Evolutionary conservation across 192 early-diverging fungal species (phyloP), one percentile per base, ranked within the genome.

Genomic region (Lunasporangiospora selenospora): DNA sequence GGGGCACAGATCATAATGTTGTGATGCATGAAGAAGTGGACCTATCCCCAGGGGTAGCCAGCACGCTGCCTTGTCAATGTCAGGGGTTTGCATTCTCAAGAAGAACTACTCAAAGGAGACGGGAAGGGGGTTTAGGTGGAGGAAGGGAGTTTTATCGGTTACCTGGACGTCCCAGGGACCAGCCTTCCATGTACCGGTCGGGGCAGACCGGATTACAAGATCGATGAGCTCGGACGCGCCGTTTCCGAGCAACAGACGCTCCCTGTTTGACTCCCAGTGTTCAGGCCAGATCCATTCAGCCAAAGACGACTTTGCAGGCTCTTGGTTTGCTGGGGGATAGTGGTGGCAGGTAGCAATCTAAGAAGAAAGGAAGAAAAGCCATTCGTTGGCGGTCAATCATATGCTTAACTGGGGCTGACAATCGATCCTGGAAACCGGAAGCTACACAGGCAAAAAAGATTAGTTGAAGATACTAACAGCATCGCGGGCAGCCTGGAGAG

Each of bases 171-270:
- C 78, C 85, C 90, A 93, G 23, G 92, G 92, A 2, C 93, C 91
- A 15, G 89, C 87, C 66, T 92, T 92, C 93, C 93, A 95, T 7
- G 89, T 82, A 33, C 90, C 90, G 6, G 80, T 54, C 16, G 89
- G 86, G 1, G 92, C 90, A 65, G 84, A 82, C 58, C 93, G 85
- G 58, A 91, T 90, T 8, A 94, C 90, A 13, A 95, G 81, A 76
- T 95, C 93, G 77, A 95, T 94, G 19, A 95, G 79, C 80, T 95
- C 93, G 18, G 90, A 92, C 37, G 93, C 93, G 40, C 93, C 93
- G 79, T 95, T 95, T 45, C 93, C 93, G 31, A 95, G 76, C 42
- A 95, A 77, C 37, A 95, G 75, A 27, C 90, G 88, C 29, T 80
- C 76, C 55, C 79, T 77, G 64, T 93, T 83, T 18, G 46, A 27